A percentile compares a stretch with the other conserved stretches of the same genome.
Evolutionary conservation across 78 protist genomes (phyloP).

Genomic region (Speleostelium caveatum): DNA sequence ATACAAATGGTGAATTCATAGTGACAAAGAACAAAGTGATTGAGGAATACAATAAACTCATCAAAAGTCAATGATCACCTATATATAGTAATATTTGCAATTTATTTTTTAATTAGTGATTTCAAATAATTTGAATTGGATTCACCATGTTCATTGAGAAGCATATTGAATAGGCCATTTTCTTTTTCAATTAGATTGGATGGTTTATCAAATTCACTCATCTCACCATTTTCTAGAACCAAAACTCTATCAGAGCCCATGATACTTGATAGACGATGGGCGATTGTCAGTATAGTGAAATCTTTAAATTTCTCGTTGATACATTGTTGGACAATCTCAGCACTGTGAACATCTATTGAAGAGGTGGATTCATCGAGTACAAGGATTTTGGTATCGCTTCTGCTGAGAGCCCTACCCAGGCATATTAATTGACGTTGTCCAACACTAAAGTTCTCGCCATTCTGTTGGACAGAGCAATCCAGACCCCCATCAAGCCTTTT

Average conservation of each 20-base stretch:
- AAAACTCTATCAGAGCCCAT: conserved; percentile 86
- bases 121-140: too few relatives aligned
- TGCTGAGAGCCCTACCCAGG: conserved; percentile 92
- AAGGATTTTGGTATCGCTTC: conserved; percentile 52
- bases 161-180: too few relatives aligned
- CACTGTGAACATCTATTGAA: conserved; percentile 91
- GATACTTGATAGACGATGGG: conserved; percentile 95
- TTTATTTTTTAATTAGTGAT: too few relatives aligned
- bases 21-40: conserved; percentile 36
- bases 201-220: conserved; percentile 80
- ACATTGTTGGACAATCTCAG: conserved; percentile 87
- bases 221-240: conserved; percentile 79
- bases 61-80: too few relatives aligned
- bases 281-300: conserved; percentile 88
- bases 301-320: conserved; percentile 71
- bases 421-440: conserved; percentile 97
- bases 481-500: conserved; percentile 40
- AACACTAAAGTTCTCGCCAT: conserved; percentile 92
- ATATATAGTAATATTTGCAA: too few relatives aligned
- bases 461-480: conserved; percentile 38
- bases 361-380: conserved; percentile 96
- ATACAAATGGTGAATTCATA: conserved; percentile 47
- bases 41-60: conserved; percentile 10
- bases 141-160: too few relatives aligned
- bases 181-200: too few relatives aligned